Base-by-base conservation (phyloP, 441 rosid genomes). In the Isatis lusitanica region DNA sequence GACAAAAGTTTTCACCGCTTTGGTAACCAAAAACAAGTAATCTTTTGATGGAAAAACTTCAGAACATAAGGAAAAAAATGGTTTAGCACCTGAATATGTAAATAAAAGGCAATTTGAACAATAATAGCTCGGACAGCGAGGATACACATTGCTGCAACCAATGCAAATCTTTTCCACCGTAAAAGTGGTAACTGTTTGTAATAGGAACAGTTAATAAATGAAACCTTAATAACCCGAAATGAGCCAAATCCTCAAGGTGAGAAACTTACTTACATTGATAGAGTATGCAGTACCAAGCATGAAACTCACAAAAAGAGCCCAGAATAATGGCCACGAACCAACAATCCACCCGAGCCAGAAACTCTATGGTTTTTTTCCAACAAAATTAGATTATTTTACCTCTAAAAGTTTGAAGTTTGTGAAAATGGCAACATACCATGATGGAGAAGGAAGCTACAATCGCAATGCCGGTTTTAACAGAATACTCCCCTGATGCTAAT, bases 211-310 rank as follows among this genome's bases (percentile, higher is more conserved):
- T 52, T 53, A 66, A 11, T 69, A 30, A 70, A 8, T 62, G 24
- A 61, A 66, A 68, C 28, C 78, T 76, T 43, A 21, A 38, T 38
- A 53, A 63, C 56, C 48, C 52, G 35, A 52, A 33, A 39, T 48
- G 53, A 62, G 18, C n/a, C 21, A 58, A 65, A 16, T 51, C 5
- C 2, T 26, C 6, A 30, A 15, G 36, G 24, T 52, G 9, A 46
- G 0, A 1, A 58, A 9, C 48, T 39, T 63, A 87, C 98, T 87
- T 81, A 94, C 99, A 83, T 94, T 81, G 80, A 92, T 83, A 64
- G 99, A 94, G 75, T 94, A 94, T 61, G 99, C 97, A 26, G 99
- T 92, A 74, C 99, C 98, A 13, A 92, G 99, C 18, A 88, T 66
- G 79, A 90, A 94, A 77, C 98, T 92, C 87, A 92, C 71, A 46